These are phyloP conservation scores for Plasmodium adleri DNA, from an alignment of 169 alveolate genomes.

Conservation along the genomic window DNA sequence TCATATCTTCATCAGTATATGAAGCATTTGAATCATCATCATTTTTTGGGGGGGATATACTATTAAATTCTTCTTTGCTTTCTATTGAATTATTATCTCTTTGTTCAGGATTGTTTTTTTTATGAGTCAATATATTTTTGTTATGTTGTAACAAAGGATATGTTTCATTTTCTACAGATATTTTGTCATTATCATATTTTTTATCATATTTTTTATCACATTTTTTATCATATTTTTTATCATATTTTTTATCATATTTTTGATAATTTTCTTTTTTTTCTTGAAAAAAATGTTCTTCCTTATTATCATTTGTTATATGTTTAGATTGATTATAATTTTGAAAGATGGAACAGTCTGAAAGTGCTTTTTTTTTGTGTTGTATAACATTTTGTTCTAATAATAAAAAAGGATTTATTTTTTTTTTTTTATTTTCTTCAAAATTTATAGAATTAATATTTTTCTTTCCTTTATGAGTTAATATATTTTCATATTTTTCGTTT, in stretches of 20 bases:
- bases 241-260: not conserved
- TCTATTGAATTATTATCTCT: not conserved
- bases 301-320: not conserved
- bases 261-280: not conserved
- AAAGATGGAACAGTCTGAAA: too few relatives aligned
- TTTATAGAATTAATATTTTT: conserved; percentile 45
- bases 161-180: too few relatives aligned
- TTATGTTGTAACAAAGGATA: too few relatives aligned
- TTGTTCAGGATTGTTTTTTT: not conserved
- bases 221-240: not conserved
- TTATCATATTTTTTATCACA: too few relatives aligned
- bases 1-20: conserved; percentile 24
- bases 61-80: not conserved
- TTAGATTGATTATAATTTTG: too few relatives aligned
- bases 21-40: not conserved
- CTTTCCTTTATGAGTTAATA: conserved; percentile 36
- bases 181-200: not conserved
- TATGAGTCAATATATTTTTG: not conserved
- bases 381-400: conserved; percentile 43
- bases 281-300: not conserved
- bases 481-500: conserved; percentile 78
- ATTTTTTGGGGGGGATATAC: not conserved
- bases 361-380: conserved; percentile 2
- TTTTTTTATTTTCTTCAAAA: conserved; percentile 50
- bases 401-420: conserved; percentile 45